A percentile compares a stretch with the other conserved stretches of the same genome.
Evolutionary conservation across 345 rosid genomes (phyloP).

Genomic region (Hibiscus tridactylites): DNA sequence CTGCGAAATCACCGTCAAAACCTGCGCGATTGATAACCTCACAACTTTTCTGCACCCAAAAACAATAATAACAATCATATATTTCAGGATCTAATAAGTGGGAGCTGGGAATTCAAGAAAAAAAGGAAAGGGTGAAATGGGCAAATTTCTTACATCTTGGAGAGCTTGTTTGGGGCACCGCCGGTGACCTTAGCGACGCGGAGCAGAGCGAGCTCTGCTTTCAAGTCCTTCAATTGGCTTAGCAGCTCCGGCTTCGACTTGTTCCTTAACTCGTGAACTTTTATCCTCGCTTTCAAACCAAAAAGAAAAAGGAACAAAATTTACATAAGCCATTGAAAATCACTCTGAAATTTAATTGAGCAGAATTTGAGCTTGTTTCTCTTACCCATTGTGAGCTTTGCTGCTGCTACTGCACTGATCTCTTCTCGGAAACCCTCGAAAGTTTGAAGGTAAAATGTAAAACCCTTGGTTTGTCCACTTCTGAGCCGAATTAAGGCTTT

Average conservation of each 20-base stretch:
- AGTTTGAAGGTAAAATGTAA: not conserved
- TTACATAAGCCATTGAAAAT: not conserved
- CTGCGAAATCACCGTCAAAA: constrained; percentile 85
- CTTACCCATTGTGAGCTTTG: constrained; percentile 2
- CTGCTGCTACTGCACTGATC: not conserved
- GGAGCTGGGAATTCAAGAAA: not conserved
- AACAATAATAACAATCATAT: not conserved
- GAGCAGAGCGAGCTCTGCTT: constrained; percentile 60
- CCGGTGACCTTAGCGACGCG: constrained; percentile 74
- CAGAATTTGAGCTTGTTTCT: not conserved
- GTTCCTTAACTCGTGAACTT: constrained; percentile 60
- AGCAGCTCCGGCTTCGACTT: constrained; percentile 43
- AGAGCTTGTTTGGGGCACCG: constrained; percentile 71
- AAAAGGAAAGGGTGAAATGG: not conserved
- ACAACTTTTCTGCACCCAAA: constrained; percentile 69
- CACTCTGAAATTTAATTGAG: not conserved
- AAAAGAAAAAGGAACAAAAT: not conserved
- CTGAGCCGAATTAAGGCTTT: not conserved
- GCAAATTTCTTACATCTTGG: constrained; percentile 39
- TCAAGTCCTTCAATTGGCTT: constrained; percentile 57
- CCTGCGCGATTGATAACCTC: constrained; percentile 82
- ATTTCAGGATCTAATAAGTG: not conserved
- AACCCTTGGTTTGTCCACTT: too few relatives aligned
- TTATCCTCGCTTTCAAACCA: constrained; percentile 42
- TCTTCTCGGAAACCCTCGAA: not conserved